Conservation (phyloP, 1,284 basidiomycete genomes). For the Tilletia indica region DNA sequence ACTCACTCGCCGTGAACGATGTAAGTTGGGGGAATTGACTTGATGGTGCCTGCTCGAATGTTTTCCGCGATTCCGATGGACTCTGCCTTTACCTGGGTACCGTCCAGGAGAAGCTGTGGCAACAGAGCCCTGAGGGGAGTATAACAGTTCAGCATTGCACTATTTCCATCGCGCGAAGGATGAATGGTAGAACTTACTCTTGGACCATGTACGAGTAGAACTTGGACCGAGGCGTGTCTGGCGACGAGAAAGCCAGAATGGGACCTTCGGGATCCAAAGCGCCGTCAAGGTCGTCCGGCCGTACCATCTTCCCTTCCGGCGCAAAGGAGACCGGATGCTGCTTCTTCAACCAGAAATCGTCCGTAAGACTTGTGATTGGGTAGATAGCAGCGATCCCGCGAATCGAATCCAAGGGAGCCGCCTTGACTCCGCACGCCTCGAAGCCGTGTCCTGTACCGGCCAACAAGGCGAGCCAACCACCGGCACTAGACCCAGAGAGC, state of each 20-base stretch:
- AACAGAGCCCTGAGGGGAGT: constrained; percentile 29
- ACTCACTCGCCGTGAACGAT: constrained; percentile 39
- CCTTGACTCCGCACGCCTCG: constrained; percentile 26
- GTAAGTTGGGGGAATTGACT: constrained; percentile 31
- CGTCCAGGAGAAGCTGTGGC: constrained; percentile 38
- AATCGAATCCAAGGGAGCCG: constrained; percentile 16
- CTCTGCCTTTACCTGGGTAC: constrained; percentile 31
- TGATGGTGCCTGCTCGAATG: constrained; percentile 25
- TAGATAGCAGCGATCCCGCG: constrained; percentile 36
- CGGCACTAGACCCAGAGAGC: constrained; percentile 35
- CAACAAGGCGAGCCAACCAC: constrained; percentile 43
- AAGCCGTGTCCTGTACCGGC: constrained; percentile 33
- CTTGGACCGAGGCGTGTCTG: constrained; percentile 20
- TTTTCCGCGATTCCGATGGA: constrained; percentile 33
- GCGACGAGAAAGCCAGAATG: constrained; percentile 13
- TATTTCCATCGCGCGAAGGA: background rate
- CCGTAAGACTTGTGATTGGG: constrained; percentile 39
- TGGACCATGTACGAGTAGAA: constrained; percentile 44
- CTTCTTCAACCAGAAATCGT: constrained; percentile 39
- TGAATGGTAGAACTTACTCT: background rate
- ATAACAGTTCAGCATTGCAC: background rate
- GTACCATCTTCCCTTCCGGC: constrained; percentile 27
- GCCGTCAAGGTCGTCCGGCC: constrained; percentile 29
- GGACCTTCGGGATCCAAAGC: constrained; percentile 30
- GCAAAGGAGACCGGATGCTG: constrained; percentile 40